These are phyloP conservation scores for Mycogone perniciosa DNA, from an alignment of 2,329 filamentous ascomycete species.

Conservation along the genomic window DNA sequence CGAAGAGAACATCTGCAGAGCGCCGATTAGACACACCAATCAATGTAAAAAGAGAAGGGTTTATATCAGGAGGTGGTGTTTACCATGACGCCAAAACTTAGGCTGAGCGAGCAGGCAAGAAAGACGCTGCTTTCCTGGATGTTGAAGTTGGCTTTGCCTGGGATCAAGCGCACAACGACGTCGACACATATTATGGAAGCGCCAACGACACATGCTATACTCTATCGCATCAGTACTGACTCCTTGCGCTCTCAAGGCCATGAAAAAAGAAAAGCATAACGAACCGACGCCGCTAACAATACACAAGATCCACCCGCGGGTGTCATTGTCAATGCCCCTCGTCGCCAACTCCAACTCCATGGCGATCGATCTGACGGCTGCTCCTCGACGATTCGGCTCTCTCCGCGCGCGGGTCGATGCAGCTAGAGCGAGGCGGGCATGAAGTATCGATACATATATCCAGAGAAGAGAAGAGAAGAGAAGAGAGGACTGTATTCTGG, in stretches of 20 bases:
- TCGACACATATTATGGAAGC: conserved; percentile 86
- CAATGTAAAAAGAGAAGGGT: not conserved
- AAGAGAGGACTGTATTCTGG: too few species aligned
- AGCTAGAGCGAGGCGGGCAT: conserved; percentile 5
- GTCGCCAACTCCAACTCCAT: conserved; percentile 36
- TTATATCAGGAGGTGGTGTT: conserved; percentile 19
- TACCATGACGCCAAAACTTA: conserved; percentile 97
- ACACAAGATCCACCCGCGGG: conserved; percentile 88
- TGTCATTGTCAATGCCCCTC: conserved; percentile 63
- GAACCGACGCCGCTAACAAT: conserved; percentile 69
- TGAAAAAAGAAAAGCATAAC: conserved; percentile 22
- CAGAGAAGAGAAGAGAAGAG: too few species aligned
- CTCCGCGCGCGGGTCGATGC: not conserved
- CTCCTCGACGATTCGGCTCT: not conserved
- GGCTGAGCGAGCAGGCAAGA: conserved; percentile 76
- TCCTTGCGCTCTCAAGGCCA: not conserved
- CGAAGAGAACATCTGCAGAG: conserved; percentile 73
- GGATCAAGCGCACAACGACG: conserved; percentile 63
- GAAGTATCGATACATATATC: not conserved
- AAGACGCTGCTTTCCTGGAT: conserved; percentile 89
- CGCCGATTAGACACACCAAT: not conserved
- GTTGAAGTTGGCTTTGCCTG: conserved; percentile 68
- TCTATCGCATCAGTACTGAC: conserved; percentile 3
- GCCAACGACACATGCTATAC: conserved; percentile 59
- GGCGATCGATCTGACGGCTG: conserved; percentile 30